Percentiles rank a stretch among this genome's conserved stretches.
These are phyloP conservation scores for Neurospora sp. DNA, from an alignment of 495 filamentous ascomycete species.

Conservation along the genomic window DNA sequence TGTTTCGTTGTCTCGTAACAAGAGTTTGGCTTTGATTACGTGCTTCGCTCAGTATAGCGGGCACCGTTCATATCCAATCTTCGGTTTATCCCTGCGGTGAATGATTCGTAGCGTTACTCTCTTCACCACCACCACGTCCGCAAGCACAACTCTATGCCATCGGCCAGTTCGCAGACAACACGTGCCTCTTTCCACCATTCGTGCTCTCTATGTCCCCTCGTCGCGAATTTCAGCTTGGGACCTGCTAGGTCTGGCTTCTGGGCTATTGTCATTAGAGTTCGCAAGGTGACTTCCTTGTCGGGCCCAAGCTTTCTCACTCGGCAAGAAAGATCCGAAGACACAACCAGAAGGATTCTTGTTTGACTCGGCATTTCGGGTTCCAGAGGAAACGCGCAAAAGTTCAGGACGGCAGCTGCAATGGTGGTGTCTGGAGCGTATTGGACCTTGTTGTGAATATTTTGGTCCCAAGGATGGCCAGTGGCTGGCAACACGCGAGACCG, in stretches of 20 bases:
- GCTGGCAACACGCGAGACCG: background rate
- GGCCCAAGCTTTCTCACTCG: background rate
- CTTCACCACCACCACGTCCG: background rate
- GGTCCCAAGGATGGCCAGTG: background rate
- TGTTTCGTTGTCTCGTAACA: background rate
- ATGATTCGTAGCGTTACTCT: background rate
- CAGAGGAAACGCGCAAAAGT: background rate
- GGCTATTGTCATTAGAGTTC: background rate
- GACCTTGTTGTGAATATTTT: background rate
- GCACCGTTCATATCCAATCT: background rate
- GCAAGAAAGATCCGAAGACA: background rate
- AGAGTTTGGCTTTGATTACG: background rate
- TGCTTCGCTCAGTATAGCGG: background rate
- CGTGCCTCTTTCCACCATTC: background rate
- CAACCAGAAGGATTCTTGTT: background rate
- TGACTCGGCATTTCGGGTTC: background rate
- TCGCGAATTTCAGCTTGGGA: accelerated
- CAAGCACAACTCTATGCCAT: background rate
- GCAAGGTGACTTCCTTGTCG: background rate
- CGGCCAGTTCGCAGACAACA: background rate
- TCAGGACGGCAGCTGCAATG: background rate
- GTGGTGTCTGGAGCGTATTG: background rate
- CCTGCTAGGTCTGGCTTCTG: background rate
- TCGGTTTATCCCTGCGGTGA: background rate
- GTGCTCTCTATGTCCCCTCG: background rate